Evolutionary conservation across 192 early-diverging fungal species (phyloP), one percentile per base, ranked within the genome.

Genomic region (Backusella mclennaniae): DNA sequence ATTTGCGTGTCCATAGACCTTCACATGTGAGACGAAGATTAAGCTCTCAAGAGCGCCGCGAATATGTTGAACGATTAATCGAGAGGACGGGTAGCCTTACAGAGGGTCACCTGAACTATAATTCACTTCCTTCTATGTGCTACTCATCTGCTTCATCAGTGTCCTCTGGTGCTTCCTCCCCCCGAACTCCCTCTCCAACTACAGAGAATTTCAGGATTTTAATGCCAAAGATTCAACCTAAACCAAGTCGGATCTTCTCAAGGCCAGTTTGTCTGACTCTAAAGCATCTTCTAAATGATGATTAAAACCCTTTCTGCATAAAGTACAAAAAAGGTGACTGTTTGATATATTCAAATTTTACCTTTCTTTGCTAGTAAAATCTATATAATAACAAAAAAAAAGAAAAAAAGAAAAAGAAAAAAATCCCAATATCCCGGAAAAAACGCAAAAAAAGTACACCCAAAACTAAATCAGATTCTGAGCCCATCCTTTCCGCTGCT

Each of bases 1-100:
- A 75, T 46, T 19, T 75, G 8, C 66, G 67, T 39, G 74, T 42
- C 35, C 41, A 69, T 52, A 72, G 42, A 46, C 68, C 68, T 39
- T 69, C 39, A 23, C 36, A 69, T 36, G n/a, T 36, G 35, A 38
- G 39, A 6, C 36, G 35, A 23, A 33, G 68, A 46, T 26, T 46
- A 23, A 33, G 31, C 4, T 72, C 70, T 35, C 70, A 72, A 31
- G 41, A 72, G 70, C 39, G 70, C 17, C 29, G 41, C 17, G 39
- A 72, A 21, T 33, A 72, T 15, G 70, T 72, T 29, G 39, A 72
- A 49, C 70, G 70, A 12, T 31, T 72, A 9, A 72, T 72, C 14
- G 70, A 72, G n/a, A 69, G 39, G 41, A 69, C 68, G 0, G 68
- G 26, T 12, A 63, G 3, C 29, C 23, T 29, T 63, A 63, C 56